Base-by-base conservation (phyloP, 768 basidiomycete genomes). In the Termitomyces sp. region DNA sequence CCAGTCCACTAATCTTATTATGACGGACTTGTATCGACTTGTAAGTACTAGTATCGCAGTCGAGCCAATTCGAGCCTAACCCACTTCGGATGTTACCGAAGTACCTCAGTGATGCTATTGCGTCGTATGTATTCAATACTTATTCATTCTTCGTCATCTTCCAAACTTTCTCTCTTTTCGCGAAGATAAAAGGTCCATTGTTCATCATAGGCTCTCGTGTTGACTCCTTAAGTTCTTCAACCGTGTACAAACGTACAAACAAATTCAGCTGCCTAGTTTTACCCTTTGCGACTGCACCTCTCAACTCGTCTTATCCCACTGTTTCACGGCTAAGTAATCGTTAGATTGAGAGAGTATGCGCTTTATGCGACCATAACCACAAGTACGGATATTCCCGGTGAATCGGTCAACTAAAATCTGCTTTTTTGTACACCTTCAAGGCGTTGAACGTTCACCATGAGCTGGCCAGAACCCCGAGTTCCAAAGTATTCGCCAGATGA, bases 401-500 rank as follows among this genome's bases (percentile, higher is more conserved):
- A 26, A 38, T 38, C 47, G 30, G 16, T 53, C 30, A 12, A 13
- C 44, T 2, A 20, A 8, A 49, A 16, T 30, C 32, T 49, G 0
- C 14, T 13, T 46, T 32, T 14, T 24, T 30, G 30, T 2, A 16
- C 38, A 38, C 26, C 22, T 60, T 26, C 28, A 20, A 40, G n/a
- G 0, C 18, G 5, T n/a, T 20, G 13, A 42, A 14, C 20, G 14
- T 14, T 35, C 13, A 42, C 13, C 36, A 58, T 58, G 58, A 12
- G 50, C 16, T 49, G 38, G 58, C 53, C 46, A 48, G 38, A 58
- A 54, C 58, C 53, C 12, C 58, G 32, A 42, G 47, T 42, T 49
- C 53, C 58, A 6, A 58, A 54, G 9, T 54, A 58, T 32, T 58
- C 58, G 33, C 30, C 40, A 36, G 58, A 58, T 33, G 36, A 53